Base-by-base conservation (phyloP, 495 filamentous ascomycete species). In the Saxispiralis lemnorum region DNA sequence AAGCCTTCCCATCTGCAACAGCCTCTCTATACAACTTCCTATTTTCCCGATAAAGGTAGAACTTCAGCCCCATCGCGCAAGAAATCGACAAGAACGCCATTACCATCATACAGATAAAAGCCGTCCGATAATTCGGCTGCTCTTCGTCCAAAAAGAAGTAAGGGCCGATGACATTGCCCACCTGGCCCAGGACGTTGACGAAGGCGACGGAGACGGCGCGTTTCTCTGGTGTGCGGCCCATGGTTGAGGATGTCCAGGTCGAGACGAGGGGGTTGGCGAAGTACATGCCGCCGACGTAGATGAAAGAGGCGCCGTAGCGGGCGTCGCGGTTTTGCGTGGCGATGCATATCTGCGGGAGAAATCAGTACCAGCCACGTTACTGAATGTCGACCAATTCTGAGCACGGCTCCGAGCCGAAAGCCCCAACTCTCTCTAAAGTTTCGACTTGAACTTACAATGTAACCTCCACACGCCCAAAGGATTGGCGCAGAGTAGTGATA, bases 161-260 rank as follows among this genome's bases (percentile, higher is more conserved):
- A 6, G 38, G 38, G 13, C 14, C 20, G 7, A 18, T 19, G 4
- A 39, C 20, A 18, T 39, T 39, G 14, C 38, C 38, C 6, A 39
- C 7, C 38, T 39, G 38, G 15, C 38, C 38, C 2, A 39, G 15
- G n/a, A 39, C 38, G 38, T 39, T 39, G 38, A 39, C 20, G 6
- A 39, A 16, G 20, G 38, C 38, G 6, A 24, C 20, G 38, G 38
- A 18, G n/a, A 18, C 15, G 13, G 38, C 38, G 20, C 38, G 38
- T 24, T 39, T 39, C 18, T 39, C 38, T 3, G 38, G 38, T 2
- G 38, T 39, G n/a, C 19, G n/a, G 38, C 38, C 38, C 16, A 24
- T 39, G 12, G 38, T 39, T 6, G 38, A 39, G 5, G 38, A 18
- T 3, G 13, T 19, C 38, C 38, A 39, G 13, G 16, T 17, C 16